phyloP scores from a whole-genome alignment of 495 filamentous ascomycete species.

The Pseudoneurospora amorphoporcata region DNA sequence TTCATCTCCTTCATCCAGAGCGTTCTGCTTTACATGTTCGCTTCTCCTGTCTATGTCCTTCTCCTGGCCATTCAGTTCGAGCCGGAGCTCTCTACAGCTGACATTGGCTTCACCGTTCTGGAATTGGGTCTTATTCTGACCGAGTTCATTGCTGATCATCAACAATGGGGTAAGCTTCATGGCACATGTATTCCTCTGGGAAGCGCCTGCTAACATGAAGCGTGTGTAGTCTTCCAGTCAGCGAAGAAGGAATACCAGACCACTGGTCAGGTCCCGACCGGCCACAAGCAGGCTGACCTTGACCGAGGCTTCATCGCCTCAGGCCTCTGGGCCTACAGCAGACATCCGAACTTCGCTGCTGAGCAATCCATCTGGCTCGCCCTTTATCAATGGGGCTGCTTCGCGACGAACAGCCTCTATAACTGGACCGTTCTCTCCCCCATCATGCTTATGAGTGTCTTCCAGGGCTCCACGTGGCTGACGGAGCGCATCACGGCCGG shows the following conservation, averaged over 20 bases:
- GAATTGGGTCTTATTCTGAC: constrained; percentile 62
- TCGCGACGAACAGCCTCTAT: constrained; percentile 52
- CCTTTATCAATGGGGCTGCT: constrained; percentile 80
- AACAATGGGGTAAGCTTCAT: constrained; percentile 69
- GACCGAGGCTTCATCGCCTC: constrained; percentile 83
- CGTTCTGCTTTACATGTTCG: constrained; percentile 63
- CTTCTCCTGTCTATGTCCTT: constrained; percentile 74
- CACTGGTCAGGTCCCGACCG: constrained; percentile 56
- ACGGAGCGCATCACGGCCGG: constrained; percentile 68
- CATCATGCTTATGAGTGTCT: constrained; percentile 60
- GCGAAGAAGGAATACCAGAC: constrained; percentile 69
- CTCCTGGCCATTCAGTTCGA: constrained; percentile 42
- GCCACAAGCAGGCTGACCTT: constrained; percentile 59
- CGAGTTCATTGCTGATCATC: constrained; percentile 78
- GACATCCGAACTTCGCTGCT: constrained; percentile 90
- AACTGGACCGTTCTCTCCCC: constrained; percentile 76
- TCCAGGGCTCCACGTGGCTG: constrained; percentile 78
- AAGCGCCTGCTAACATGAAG: constrained; percentile 10
- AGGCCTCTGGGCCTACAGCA: constrained; percentile 75
- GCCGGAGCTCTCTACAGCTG: constrained; percentile 39
- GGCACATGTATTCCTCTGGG: not conserved
- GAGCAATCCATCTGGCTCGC: constrained; percentile 88
- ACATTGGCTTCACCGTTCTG: constrained; percentile 56
- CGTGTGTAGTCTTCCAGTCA: constrained; percentile 52
- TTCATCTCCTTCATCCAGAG: constrained; percentile 87